Evolutionary conservation across 2,329 filamentous ascomycete genomes (phyloP).

Genomic region (Calonectria crousiana): DNA sequence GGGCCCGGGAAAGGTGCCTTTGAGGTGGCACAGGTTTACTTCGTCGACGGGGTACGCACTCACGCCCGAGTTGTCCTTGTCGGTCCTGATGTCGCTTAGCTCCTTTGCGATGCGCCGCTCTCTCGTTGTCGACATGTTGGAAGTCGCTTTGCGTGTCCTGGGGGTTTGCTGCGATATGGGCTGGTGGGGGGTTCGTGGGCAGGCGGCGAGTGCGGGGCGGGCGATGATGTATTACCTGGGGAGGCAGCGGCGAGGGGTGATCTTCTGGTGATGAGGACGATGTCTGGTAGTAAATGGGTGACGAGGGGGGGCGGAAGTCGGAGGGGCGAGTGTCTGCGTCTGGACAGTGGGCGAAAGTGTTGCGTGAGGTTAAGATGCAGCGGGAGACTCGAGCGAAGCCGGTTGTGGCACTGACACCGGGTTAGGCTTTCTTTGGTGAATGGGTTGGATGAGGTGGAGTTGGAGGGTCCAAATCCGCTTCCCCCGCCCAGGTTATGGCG

Average conservation of each 20-base stretch:
- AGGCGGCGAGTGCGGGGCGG: background rate
- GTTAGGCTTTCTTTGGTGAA: constrained; percentile 14
- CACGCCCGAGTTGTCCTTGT: constrained; percentile 81
- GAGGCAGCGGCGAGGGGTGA: background rate
- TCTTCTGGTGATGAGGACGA: background rate
- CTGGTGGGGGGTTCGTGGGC: background rate
- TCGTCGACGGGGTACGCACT: constrained; percentile 73
- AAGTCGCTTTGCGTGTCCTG: constrained; percentile 41
- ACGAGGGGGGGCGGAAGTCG: background rate
- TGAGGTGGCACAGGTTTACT: constrained; percentile 83
- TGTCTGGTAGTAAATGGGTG: background rate
- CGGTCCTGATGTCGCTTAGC: constrained; percentile 78
- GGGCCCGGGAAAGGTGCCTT: constrained; percentile 85
- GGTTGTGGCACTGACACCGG: constrained; percentile 3
- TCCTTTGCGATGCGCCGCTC: constrained; percentile 79
- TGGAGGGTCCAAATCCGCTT: constrained; percentile 9
- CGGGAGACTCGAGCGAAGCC: background rate
- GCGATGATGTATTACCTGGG: background rate
- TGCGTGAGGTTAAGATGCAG: background rate
- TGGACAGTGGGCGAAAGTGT: background rate
- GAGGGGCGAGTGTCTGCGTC: background rate
- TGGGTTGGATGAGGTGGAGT: constrained; percentile 10
- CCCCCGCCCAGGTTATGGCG: constrained; percentile 3
- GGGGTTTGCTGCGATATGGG: background rate
- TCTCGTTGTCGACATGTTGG: constrained; percentile 65